Evolutionary conservation across 495 filamentous ascomycete species (phyloP).

Genomic region (Chlorociboria aeruginascens): DNA sequence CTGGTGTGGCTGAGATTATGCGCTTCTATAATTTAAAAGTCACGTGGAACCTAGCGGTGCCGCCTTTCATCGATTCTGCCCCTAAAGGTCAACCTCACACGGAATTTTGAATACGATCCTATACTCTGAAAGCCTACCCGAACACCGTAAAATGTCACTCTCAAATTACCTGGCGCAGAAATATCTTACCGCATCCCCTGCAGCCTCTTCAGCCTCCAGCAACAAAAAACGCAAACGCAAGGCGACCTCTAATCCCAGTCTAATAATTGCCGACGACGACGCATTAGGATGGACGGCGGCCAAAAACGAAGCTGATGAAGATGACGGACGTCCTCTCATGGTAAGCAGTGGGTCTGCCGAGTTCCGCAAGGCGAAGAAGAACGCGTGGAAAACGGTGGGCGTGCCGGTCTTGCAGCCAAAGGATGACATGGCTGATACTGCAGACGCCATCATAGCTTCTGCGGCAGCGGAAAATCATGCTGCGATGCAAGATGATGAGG

Average conservation of each 20-base stretch:
- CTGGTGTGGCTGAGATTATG: too few species aligned
- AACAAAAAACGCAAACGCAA: conserved; percentile 59
- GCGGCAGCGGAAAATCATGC: conserved; percentile 52
- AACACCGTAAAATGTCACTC: conserved; percentile 37
- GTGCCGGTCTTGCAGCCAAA: conserved; percentile 29
- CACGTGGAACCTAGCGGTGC: background rate
- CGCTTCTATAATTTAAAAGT: background rate
- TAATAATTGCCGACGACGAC: conserved; percentile 91
- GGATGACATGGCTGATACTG: conserved; percentile 45
- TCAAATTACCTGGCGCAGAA: conserved; percentile 88
- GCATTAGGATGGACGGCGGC: conserved; percentile 52
- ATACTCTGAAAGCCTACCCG: too few species aligned
- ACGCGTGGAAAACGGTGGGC: conserved; percentile 64
- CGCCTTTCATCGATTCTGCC: background rate
- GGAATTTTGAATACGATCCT: background rate
- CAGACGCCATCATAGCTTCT: conserved; percentile 72
- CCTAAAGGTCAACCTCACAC: background rate
- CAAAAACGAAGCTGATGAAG: conserved; percentile 28
- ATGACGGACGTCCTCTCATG: conserved; percentile 23
- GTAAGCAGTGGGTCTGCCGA: conserved; percentile 39
- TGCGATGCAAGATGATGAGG: conserved; percentile 38
- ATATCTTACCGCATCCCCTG: conserved; percentile 73
- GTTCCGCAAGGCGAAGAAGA: conserved; percentile 69
- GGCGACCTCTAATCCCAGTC: conserved; percentile 38
- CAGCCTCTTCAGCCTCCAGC: conserved; percentile 58